Base-by-base conservation (phyloP, 768 basidiomycete species). In the Phanerochaete carnosa region DNA sequence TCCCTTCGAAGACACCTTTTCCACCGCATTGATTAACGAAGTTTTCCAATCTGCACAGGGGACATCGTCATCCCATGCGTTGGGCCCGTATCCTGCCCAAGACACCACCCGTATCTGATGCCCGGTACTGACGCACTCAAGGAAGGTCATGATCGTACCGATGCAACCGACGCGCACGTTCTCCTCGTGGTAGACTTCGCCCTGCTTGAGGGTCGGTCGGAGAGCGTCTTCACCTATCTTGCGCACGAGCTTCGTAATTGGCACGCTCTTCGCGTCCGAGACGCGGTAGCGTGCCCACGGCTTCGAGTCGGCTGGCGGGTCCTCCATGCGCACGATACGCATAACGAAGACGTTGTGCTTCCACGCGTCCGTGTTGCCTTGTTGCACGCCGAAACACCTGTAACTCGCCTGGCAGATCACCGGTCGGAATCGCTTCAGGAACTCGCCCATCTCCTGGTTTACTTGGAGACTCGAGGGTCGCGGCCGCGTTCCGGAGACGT, bases 121-220 rank as follows among this genome's bases (percentile, higher is more conserved):
- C n/a, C 58, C 58, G 22, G 45, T 30, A 23, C 45, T 49, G 49
- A 53, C 49, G 32, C 58, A 59, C 49, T 49, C 32, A 13, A 59
- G 32, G 50, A 59, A 51, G 28, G 58, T 59, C 47, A 47, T 59
- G 51, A 59, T 59, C 11, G 58, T 59, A 12, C 58, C 58, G 19
- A 59, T 25, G 32, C 58, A 59, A 5, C 58, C 58, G 26, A 28
- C 39, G 49, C 37, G 45, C 32, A 52, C 58, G 50, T 59, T 59
- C 33, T 59, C 58, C 39, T 52, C 32, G 50, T 59, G 58, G 46
- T 59, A 51, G 3, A 30, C 33, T 26, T 51, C 58, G 29, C 58
- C 58, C 37, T 59, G 58, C 35, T 59, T 59, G n/a, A 51, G 46
- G 22, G 32, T 50, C 8, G 45, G 45, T 9, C 50, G 4, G 47